phyloP scores from a whole-genome alignment of 2,329 filamentous ascomycete genomes.

The Hypoxylon sp. region DNA sequence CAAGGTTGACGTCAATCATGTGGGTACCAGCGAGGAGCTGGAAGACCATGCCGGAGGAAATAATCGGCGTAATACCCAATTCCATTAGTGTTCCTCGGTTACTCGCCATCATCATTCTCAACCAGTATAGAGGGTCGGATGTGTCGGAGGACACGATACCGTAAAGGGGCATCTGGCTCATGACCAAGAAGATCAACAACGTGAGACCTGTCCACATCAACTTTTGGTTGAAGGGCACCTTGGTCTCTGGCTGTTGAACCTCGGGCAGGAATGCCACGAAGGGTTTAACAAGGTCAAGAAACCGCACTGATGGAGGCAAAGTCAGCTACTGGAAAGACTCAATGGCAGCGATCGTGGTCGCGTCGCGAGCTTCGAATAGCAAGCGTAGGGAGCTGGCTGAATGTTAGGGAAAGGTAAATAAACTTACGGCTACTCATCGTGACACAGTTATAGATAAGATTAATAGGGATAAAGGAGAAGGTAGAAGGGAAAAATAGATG shows the following conservation, averaged over 20 bases:
- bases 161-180: constrained; percentile 99
- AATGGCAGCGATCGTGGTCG: constrained; percentile 44
- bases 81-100: constrained; percentile 98
- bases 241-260: constrained; percentile 98
- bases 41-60: constrained; percentile 99
- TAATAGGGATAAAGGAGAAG: constrained; percentile 45
- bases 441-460: constrained; percentile 40
- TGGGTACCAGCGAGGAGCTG: constrained; percentile 99
- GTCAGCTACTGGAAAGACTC: constrained; percentile 46
- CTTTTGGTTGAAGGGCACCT: constrained; percentile 99
- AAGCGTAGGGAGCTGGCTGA: constrained; percentile 15
- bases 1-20: constrained; percentile 99
- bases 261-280: constrained; percentile 99
- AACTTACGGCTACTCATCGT: constrained; percentile 59
- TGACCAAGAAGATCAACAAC: constrained; percentile 98
- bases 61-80: constrained; percentile 97
- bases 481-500: constrained; percentile 42
- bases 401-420: constrained; percentile 22
- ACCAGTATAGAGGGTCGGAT: constrained; percentile 98
- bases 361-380: constrained; percentile 32
- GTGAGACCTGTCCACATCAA: constrained; percentile 96
- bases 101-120: constrained; percentile 99
- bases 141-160: constrained; percentile 99
- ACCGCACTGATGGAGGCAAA: constrained; percentile 78
- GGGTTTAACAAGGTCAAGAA: constrained; percentile 99